Evolutionary conservation across 1,284 basidiomycete genomes (phyloP).

Genomic region (Athelia sp.): DNA sequence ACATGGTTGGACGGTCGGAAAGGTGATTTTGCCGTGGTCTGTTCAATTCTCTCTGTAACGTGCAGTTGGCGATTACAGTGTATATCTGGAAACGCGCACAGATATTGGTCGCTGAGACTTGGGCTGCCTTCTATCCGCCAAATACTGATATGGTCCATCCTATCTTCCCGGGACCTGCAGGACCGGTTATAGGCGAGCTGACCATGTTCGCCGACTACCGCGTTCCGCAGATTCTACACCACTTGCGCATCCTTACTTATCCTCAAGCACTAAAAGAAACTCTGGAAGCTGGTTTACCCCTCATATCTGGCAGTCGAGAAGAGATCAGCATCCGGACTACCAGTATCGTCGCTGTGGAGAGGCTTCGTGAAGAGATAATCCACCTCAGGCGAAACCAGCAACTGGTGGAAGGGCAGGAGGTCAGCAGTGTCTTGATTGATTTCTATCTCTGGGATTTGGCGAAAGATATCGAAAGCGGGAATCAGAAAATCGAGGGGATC

Average conservation of each 20-base stretch:
- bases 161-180: constrained; percentile 52
- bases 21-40: constrained; percentile 33
- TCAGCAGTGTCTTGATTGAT: constrained; percentile 78
- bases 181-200: constrained; percentile 56
- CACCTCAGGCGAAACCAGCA: constrained; percentile 7
- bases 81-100: constrained; percentile 82
- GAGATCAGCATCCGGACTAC: constrained; percentile 70
- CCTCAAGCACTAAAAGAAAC: constrained; percentile 46
- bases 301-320: constrained; percentile 55
- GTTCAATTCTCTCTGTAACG: neutral
- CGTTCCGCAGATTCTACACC: constrained; percentile 80
- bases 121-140: constrained; percentile 74
- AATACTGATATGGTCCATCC: constrained; percentile 46
- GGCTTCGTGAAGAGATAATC: constrained; percentile 51
- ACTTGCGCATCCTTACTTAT: constrained; percentile 68
- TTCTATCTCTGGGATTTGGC: constrained; percentile 86
- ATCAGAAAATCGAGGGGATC: constrained; percentile 51
- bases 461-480: constrained; percentile 63
- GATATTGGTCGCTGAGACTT: constrained; percentile 79
- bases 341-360: constrained; percentile 75
- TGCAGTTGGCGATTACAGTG: constrained; percentile 35
- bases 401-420: constrained; percentile 11
- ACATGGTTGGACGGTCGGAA: constrained; percentile 46
- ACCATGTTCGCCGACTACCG: constrained; percentile 90
- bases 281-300: constrained; percentile 35